Evolutionary conservation across 805 yeast species (phyloP).

Genomic region (Candida easanensis): DNA sequence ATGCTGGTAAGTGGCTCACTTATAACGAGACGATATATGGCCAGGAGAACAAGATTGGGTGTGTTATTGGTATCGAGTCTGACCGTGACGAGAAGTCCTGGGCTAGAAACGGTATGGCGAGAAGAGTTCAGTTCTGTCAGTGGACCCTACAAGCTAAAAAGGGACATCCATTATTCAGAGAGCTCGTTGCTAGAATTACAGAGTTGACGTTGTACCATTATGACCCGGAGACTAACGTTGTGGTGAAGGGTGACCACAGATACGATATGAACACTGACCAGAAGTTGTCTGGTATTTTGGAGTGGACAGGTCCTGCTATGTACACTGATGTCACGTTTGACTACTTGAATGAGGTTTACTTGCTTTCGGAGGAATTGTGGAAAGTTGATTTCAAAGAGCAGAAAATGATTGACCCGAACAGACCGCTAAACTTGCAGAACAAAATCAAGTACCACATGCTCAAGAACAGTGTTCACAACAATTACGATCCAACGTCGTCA

Average conservation of each 20-base stretch:
- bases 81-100: conserved; percentile 51
- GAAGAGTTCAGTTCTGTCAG: conserved; percentile 60
- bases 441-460: conserved; percentile 10
- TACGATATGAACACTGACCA: conserved; percentile 39
- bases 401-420: conserved; percentile 16
- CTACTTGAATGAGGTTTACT: conserved; percentile 26
- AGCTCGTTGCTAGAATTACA: conserved; percentile 51
- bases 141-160: conserved; percentile 59
- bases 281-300: conserved; percentile 56
- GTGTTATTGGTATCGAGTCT: conserved; percentile 51
- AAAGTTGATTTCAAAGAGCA: conserved; percentile 9
- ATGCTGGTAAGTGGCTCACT: conserved; percentile 58
- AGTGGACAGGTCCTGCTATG: conserved; percentile 52
- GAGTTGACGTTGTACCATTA: conserved; percentile 46
- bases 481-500: conserved; percentile 11
- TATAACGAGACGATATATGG: conserved; percentile 15
- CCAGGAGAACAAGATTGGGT: conserved; percentile 40
- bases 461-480: conserved; percentile 9
- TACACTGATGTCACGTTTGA: conserved; percentile 47
- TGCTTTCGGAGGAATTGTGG: conserved; percentile 2
- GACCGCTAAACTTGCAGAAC: conserved; percentile 10
- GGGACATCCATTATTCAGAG: conserved; percentile 57
- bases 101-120: conserved; percentile 43
- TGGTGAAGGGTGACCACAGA: conserved; percentile 27
- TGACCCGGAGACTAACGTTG: conserved; percentile 28